Evolutionary conservation across 345 rosid species (phyloP), one percentile per base, ranked within the genome.

Genomic region (Arabidopsis arenosa): DNA sequence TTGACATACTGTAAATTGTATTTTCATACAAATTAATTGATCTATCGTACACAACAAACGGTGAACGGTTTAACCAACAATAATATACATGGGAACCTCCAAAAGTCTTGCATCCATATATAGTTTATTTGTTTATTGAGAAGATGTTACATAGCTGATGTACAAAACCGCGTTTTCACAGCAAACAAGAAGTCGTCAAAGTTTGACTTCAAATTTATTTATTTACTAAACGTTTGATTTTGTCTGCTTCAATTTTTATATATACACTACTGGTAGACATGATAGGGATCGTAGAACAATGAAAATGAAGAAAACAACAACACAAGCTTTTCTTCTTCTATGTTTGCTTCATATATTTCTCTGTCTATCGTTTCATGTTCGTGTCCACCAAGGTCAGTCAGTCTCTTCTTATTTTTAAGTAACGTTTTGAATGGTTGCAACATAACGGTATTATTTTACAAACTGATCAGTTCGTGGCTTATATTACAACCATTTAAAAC

Each of bases 281-380:
- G 45, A 0, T 45, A 41, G 52, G 9, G 33, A 63, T n/a, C n/a
- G 43, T 28, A 51, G 52, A 58, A 45, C 49, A 53, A 17, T 30
- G 53, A 30, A 23, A 63, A 73, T 63, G 69, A 73, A 73, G 69
- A 73, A 39, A 63, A 43, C 28, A 63, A 43, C 28, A 73, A 40
- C 3, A 40, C 9, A 63, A 28, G 54, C 21, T 41, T 73, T 64
- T 63, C 21, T 72, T 72, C 61, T 72, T 62, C 60, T 72, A 26
- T 23, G 41, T 71, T 48, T 71, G 67, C 7, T 71, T 71, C 59
- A 72, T 52, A 40, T 52, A 51, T 30, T 72, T 49, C 40, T 72
- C 10, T 72, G 69, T 49, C 18, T 72, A 39, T 61, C 51, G 6
- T 51, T 41, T 15, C 62, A 63, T 10, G 12, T 43, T 73, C 32